Evolutionary conservation across 2,329 filamentous ascomycete genomes (phyloP).

Genomic region (Stachybotrys elegans): DNA sequence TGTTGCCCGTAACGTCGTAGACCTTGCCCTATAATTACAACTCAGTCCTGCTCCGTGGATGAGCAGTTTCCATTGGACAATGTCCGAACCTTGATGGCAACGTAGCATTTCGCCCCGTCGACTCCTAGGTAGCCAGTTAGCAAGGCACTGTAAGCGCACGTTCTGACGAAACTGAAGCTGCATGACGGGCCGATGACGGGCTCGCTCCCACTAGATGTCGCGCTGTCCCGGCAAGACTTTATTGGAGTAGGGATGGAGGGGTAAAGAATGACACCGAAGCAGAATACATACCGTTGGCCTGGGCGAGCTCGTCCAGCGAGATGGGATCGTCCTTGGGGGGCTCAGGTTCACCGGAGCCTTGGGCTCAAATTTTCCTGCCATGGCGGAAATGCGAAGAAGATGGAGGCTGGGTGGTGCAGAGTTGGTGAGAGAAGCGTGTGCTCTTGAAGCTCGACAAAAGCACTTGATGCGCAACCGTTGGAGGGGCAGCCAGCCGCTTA

Average conservation of each 20-base stretch:
- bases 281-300: constrained; percentile 70
- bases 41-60: constrained; percentile 3
- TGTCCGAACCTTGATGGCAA: constrained; percentile 61
- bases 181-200: too few relatives aligned
- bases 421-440: too few relatives aligned
- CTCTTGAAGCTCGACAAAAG: too few relatives aligned
- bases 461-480: too few relatives aligned
- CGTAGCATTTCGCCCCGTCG: constrained; percentile 60
- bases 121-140: constrained; percentile 41
- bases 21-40: constrained; percentile 64
- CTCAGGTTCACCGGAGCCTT: constrained; percentile 71
- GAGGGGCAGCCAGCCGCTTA: too few relatives aligned
- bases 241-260: too few relatives aligned
- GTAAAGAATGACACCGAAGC: neutral
- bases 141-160: too few relatives aligned
- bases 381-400: too few relatives aligned
- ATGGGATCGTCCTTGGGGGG: constrained; percentile 88
- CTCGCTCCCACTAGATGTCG: too few relatives aligned
- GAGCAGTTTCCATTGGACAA: neutral
- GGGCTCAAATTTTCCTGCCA: constrained; percentile 69
- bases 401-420: too few relatives aligned
- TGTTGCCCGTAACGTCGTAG: constrained; percentile 90
- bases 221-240: too few relatives aligned
- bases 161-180: too few relatives aligned
- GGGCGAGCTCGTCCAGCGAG: constrained; percentile 69